phyloP scores from a whole-genome alignment of 768 basidiomycete species.

The Leccinum subtestaceum region DNA sequence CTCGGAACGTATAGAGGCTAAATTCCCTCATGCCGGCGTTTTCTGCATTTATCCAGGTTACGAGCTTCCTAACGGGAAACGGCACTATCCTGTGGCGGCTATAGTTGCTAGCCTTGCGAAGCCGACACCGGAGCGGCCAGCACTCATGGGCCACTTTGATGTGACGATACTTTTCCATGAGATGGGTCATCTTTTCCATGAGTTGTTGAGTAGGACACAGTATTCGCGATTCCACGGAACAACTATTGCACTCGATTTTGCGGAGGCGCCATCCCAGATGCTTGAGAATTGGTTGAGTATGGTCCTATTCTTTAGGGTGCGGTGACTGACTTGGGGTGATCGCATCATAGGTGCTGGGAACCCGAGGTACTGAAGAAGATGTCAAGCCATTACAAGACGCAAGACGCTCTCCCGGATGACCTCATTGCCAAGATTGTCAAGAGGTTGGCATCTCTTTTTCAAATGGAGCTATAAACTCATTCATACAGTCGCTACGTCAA shows the following conservation, averaged over 20 bases:
- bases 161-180: conserved; percentile 93
- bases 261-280: conserved; percentile 91
- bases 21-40: conserved; percentile 86
- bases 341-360: conserved; percentile 67
- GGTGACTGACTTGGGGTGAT: not conserved
- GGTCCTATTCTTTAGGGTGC: not conserved
- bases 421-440: conserved; percentile 75
- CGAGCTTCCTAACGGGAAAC: conserved; percentile 49
- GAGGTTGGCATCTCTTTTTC: conserved; percentile 37
- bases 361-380: conserved; percentile 70
- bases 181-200: conserved; percentile 77
- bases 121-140: conserved; percentile 74
- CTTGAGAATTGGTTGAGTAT: conserved; percentile 75
- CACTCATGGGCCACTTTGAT: conserved; percentile 83
- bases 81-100: conserved; percentile 70
- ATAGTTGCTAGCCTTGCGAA: conserved; percentile 95
- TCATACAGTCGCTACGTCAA: conserved; percentile 66
- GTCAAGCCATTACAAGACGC: conserved; percentile 76
- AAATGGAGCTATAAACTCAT: not conserved
- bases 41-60: conserved; percentile 76
- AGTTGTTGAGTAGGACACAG: conserved; percentile 64
- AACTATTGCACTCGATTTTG: conserved; percentile 76
- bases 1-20: conserved; percentile 46
- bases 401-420: conserved; percentile 66
- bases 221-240: conserved; percentile 84